Evolutionary conservation across 768 basidiomycete species (phyloP), one percentile per base, ranked within the genome.

Genomic region (Auricularia sp.): DNA sequence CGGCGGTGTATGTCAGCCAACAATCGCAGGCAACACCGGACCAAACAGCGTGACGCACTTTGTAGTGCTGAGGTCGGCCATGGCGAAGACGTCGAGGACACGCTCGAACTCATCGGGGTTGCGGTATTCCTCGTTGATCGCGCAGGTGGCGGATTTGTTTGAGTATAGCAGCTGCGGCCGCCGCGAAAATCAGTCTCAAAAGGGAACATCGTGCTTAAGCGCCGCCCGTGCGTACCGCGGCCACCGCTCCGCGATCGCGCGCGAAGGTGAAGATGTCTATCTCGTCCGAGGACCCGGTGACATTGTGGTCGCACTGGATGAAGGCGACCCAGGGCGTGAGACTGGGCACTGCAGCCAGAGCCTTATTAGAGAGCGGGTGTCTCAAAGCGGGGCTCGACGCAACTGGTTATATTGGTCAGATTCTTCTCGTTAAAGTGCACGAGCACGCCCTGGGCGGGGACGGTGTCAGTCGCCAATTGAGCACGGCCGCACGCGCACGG

Each of bases 301-400:
- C 80, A 72, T 94, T 93, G 64, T 72, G 71, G 71, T 95, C 93
- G 73, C 93, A 96, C 3, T 85, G 82, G 61, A 97, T 83, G 67
- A 94, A 80, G 12, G 94, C 94, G 69, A 97, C 89, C 93, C 93
- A 97, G 3, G 94, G 92, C 0, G 93, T 91, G 4, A 35, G 29
- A 29, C 29, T 59, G 10, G 56, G 34, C 56, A 59, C 56, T 59
- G 76, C 79, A 2, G 90, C 88, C 83, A 71, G 8, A 8, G 47
- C 47, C 5, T 18, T 14, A 18, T 51, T 18, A 42, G 39, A 42
- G 8, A 7, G 39, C 8, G 8, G 8, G 39, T 42, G 8, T 42
- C 39, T 7, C 8, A 14, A 7, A 42, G 39, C 39, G 39, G 8
- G 12, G 39, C 7, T 8, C 39, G 39, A 51, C 47, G 47, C 47